Base-by-base conservation (phyloP, 345 rosid species). In the Lepidium aucheri region DNA sequence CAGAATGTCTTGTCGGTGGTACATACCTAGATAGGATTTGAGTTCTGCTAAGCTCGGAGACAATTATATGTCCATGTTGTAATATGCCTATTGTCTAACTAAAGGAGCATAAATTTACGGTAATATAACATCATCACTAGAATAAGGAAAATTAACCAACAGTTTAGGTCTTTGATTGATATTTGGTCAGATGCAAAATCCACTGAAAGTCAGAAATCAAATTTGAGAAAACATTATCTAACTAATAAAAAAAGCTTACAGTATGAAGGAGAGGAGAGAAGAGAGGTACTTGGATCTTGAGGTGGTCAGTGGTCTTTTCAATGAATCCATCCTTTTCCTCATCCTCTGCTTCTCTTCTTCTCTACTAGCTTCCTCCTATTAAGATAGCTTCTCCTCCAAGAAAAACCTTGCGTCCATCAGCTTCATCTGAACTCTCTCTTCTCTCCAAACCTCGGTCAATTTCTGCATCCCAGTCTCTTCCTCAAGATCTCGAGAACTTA, bases 371-470 rank as follows among this genome's bases (percentile, higher is more conserved):
- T 67, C 76, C 71, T 77, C 80, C 64, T 86, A 53, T 63, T 81
- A 82, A n/a, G 65, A 66, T 67, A 93, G 12, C 82, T 81, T 93
- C 72, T 86, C 91, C 35, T 87, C 88, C 13, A 85, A 84, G 41
- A 83, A 47, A 68, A 85, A 73, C 84, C 80, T 86, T 5, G 98
- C 96, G 14, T 87, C 98, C 1, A 83, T 69, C 30, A 93, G 77
- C 80, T 89, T 93, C 96, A 93, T 89, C 59, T 85, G 97, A 65
- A 93, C 97, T 69, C 97, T 79, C 64, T 87, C 96, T 74, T 93
- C 98, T 46, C 97, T 80, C 42, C 90, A 74, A 9, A 81, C 86
- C 62, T 89, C 91, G 1, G 96, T 87, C 76, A 93, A 44, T 14
- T 84, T 69, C 57, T 83, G 68, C 97, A 87, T 93, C 86, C 75